Base-by-base conservation (phyloP, 2,329 filamentous ascomycete species). In the Microsporum canis region DNA sequence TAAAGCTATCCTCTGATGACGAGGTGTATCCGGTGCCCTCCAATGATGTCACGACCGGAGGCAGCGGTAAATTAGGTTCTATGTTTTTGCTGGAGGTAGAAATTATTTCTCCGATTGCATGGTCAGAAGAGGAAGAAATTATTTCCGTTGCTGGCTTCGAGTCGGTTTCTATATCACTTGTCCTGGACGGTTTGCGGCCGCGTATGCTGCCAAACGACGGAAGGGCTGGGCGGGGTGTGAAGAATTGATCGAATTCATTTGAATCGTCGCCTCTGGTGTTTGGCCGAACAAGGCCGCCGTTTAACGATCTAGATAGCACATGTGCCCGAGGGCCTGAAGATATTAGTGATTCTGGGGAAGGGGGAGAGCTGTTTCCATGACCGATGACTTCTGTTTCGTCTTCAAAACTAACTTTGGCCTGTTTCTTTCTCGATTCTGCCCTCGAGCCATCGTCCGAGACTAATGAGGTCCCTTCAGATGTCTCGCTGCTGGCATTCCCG, bases 31-130 rank as follows among this genome's bases (percentile, higher is more conserved):
- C 85, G 60, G 74, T 81, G 7, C 82, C 84, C 68, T 91, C 86
- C 17, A 87, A 81, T 1, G 85, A 85, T 0, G 86, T 87, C 10
- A 88, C 84, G 14, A 89, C 80, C 0, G 86, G 86, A 3, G 88
- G 85, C 38, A 90, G 71, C 14, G 88, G 87, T 64, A 88, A 83
- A 59, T 82, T 77, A 63, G 79, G 79, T 82, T 47, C 39, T 58
- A 43, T 14, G 29, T 27, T 66, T 17, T 71, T 71, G 61, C 73
- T 67, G 45, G 78, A 72, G 58, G 77, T 75, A n/a, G 75, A 71
- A n/a, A 84, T 65, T 1, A 84, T 73, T 3, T 72, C 75, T 12
- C 77, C 80, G 60, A 83, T 69, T 1, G 75, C 76, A 66, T 81
- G 77, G 65, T 85, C 82, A 63, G 74, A 81, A 2, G 82, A 83